These are phyloP conservation scores for Pseudogymnoascus sp. DNA, from an alignment of 2,329 filamentous ascomycete genomes.

Conservation along the genomic window DNA sequence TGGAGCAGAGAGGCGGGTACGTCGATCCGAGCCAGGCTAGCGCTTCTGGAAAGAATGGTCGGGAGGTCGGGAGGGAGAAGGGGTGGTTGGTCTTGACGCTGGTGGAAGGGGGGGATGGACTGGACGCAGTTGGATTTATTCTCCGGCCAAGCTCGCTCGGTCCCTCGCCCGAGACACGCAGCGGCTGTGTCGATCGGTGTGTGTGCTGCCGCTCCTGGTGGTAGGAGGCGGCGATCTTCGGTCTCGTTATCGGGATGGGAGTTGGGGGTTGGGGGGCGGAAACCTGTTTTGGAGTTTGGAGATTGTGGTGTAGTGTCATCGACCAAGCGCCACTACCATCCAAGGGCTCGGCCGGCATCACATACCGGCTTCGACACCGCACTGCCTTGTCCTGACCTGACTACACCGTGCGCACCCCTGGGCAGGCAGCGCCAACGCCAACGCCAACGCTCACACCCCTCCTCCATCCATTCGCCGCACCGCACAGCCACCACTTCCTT, in stretches of 20 bases:
- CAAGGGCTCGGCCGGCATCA: neutral
- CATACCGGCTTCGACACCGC: neutral
- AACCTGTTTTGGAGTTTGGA: neutral
- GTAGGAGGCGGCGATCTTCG: neutral
- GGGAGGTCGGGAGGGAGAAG: no score
- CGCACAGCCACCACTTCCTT: no score
- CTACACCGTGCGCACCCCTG: neutral
- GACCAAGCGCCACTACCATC: neutral
- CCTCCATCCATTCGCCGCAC: neutral
- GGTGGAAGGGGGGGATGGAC: neutral
- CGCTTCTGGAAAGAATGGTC: neutral
- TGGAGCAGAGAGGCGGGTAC: neutral
- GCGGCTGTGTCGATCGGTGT: neutral
- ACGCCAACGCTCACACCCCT: neutral
- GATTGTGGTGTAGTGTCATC: neutral
- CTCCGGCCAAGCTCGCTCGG: neutral
- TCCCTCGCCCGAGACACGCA: neutral
- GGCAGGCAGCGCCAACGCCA: neutral
- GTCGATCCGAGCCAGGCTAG: neutral
- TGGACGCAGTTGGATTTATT: neutral
- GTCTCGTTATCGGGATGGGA: neutral
- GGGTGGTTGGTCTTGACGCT: neutral
- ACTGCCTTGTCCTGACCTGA: neutral
- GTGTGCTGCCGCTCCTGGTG: neutral
- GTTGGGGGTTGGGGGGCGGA: neutral